A percentile compares a stretch with the other conserved stretches of the same genome.
These are phyloP conservation scores for Chlamydomonas schloesseri DNA, from an alignment of 139 green algal genomes.

Conservation along the genomic window DNA sequence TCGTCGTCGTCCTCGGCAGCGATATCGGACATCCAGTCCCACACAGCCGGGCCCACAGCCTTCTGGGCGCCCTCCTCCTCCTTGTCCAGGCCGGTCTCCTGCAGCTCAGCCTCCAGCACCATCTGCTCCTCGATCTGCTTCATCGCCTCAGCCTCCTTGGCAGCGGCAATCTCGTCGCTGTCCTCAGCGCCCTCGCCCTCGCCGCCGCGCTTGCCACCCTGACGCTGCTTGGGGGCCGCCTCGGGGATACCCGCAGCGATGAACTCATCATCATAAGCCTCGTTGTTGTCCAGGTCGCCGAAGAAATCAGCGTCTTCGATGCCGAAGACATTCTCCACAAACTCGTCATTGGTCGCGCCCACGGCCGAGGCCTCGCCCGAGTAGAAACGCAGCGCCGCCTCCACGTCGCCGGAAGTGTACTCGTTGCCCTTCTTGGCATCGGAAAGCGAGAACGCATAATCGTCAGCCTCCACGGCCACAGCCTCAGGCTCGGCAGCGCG, in stretches of 20 bases:
- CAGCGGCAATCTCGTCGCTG: constrained; percentile 44
- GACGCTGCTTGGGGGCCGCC: constrained; percentile 58
- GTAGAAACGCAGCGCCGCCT: constrained; percentile 53
- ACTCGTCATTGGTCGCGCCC: constrained; percentile 21
- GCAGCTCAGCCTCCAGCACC: constrained; percentile 54
- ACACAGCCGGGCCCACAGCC: constrained; percentile 24
- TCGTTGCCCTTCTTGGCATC: constrained; percentile 62
- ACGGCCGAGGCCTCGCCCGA: constrained; percentile 40
- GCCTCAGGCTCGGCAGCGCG: constrained; percentile 36
- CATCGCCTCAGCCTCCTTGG: constrained; percentile 46
- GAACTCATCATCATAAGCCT: constrained; percentile 58
- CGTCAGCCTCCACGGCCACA: constrained; percentile 25
- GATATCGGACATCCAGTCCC: constrained; percentile 52
- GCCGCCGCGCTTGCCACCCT: constrained; percentile 3
- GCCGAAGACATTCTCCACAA: constrained; percentile 51
- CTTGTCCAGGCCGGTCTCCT: constrained; percentile 50
- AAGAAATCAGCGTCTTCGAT: constrained; percentile 62
- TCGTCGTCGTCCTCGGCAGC: constrained; percentile 24
- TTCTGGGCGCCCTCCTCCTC: constrained; percentile 2
- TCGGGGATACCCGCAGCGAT: constrained; percentile 59
- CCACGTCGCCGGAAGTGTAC: constrained; percentile 55
- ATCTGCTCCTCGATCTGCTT: constrained; percentile 59
- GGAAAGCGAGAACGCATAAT: constrained; percentile 57
- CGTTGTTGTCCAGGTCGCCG: constrained; percentile 66
- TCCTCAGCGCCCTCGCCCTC: constrained; percentile 26